phyloP scores from a whole-genome alignment of 192 early-diverging fungal species.

The Backusella westeae region DNA sequence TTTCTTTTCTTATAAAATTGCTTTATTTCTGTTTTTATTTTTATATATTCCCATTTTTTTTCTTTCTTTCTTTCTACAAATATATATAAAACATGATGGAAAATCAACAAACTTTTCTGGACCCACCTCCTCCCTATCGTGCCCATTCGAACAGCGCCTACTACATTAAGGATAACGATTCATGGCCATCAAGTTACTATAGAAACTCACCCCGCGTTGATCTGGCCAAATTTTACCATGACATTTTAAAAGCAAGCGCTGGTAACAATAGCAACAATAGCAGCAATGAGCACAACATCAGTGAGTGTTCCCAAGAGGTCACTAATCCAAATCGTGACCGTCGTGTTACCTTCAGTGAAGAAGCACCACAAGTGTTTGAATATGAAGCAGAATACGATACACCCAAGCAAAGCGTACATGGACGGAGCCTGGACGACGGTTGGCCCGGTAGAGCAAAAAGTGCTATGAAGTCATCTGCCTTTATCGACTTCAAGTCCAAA shows the following conservation, averaged over 20 bases:
- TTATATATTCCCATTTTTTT: background rate
- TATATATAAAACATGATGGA: background rate
- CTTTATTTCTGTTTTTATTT: background rate
- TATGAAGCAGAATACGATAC: slow-evolving; percentile 18
- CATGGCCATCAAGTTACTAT: slow-evolving; percentile 15
- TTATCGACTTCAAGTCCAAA: slow-evolving; percentile 17
- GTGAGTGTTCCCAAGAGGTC: background rate
- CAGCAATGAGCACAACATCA: background rate
- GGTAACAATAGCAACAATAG: background rate
- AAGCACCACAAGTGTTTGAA: slow-evolving; percentile 11
- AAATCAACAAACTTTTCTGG: background rate
- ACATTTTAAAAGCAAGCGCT: background rate
- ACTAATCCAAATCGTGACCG: background rate
- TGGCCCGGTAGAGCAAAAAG: slow-evolving; percentile 12
- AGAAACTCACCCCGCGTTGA: background rate
- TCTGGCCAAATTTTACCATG: slow-evolving; percentile 11
- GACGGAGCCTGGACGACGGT: background rate
- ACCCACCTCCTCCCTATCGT: slow-evolving; percentile 5
- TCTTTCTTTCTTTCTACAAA: background rate
- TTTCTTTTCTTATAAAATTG: background rate
- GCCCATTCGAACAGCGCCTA: background rate
- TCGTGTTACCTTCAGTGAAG: slow-evolving; percentile 3
- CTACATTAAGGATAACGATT: background rate
- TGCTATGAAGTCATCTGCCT: slow-evolving; percentile 8
- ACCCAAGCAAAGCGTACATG: background rate